These are phyloP conservation scores for Rutidosis leptorrhynchoides DNA, from an alignment of 129 eudicot genomes.

Conservation along the genomic window DNA sequence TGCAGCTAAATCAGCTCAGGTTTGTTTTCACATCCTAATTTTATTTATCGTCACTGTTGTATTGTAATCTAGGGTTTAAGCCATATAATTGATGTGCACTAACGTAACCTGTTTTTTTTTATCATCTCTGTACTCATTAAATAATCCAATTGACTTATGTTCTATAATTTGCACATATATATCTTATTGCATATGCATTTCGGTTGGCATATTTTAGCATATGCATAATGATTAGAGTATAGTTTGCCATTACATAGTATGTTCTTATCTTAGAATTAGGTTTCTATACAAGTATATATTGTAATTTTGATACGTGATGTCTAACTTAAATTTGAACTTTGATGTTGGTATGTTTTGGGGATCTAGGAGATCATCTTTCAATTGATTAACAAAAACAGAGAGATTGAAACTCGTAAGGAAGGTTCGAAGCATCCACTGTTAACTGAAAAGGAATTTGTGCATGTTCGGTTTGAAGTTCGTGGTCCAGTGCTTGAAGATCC, in stretches of 20 bases:
- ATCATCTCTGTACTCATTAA: no score
- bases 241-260: neutral
- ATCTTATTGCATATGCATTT: neutral
- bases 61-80: neutral
- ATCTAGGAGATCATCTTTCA: slow-evolving; percentile 40
- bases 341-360: slow-evolving; percentile 8
- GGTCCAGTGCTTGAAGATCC: slow-evolving; percentile 84
- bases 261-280: neutral
- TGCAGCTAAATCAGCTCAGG: slow-evolving; percentile 77
- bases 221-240: neutral
- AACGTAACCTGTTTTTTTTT: no score
- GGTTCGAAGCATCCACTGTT: slow-evolving; percentile 14
- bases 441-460: slow-evolving; percentile 63
- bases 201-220: neutral
- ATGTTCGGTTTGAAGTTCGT: slow-evolving; percentile 62
- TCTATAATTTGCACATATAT: no score
- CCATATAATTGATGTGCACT: neutral
- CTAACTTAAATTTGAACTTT: neutral
- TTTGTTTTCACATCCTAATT: slow-evolving; percentile 21
- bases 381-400: slow-evolving; percentile 26
- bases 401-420: slow-evolving; percentile 21
- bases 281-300: neutral
- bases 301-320: neutral
- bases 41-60: neutral
- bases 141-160: no score